These are phyloP conservation scores for Colletotrichum orbiculare DNA, from an alignment of 2,329 filamentous ascomycete genomes.

Conservation along the genomic window DNA sequence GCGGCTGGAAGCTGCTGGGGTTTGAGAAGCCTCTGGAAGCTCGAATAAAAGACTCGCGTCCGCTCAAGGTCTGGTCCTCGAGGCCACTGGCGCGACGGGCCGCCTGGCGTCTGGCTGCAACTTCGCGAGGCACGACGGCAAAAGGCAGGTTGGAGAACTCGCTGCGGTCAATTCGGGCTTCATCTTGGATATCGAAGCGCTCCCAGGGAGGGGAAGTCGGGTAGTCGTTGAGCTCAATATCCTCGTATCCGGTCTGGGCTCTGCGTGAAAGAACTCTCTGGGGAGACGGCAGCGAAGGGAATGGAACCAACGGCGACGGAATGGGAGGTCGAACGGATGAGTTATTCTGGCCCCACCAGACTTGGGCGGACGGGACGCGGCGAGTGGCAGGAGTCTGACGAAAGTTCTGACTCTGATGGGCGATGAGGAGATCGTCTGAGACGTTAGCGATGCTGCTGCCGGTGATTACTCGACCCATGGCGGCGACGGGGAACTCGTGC, in stretches of 20 bases:
- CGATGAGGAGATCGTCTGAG: constrained; percentile 26
- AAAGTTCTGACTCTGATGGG: neutral
- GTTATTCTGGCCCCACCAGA: constrained; percentile 19
- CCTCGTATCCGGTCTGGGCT: constrained; percentile 12
- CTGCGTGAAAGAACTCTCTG: neutral
- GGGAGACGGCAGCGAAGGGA: neutral
- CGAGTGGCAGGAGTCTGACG: neutral
- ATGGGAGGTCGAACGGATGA: neutral
- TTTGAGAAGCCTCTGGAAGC: neutral
- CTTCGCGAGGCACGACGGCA: constrained; percentile 26
- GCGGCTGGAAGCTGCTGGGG: constrained; percentile 9
- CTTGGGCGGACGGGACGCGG: constrained; percentile 1
- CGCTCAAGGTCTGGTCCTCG: constrained; percentile 37
- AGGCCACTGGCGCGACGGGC: constrained; percentile 36
- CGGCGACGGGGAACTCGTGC: neutral
- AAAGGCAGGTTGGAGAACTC: constrained; percentile 23
- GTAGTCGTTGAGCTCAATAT: constrained; percentile 22
- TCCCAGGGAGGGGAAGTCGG: neutral
- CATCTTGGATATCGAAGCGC: neutral
- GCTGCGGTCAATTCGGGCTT: neutral
- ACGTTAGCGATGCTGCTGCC: constrained; percentile 39
- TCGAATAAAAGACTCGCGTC: constrained; percentile 8
- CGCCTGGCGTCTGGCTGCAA: constrained; percentile 31
- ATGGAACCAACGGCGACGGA: constrained; percentile 10
- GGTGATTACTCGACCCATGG: constrained; percentile 31